phyloP scores from a whole-genome alignment of 305 asterid species.

The Solanum hybrid region DNA sequence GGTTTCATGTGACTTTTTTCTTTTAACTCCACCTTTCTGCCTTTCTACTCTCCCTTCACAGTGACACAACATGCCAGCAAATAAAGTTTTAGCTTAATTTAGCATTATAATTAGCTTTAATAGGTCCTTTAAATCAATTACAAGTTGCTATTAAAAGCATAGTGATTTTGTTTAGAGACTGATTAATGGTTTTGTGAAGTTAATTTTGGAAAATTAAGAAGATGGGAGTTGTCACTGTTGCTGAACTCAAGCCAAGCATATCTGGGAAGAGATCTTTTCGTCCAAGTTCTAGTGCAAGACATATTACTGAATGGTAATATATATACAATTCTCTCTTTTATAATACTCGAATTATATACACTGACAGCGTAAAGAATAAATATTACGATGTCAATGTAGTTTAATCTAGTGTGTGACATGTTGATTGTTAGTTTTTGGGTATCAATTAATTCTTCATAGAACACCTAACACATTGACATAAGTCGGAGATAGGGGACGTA shows the following conservation, averaged over 20 bases:
- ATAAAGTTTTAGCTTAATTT: conserved; percentile 18
- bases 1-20: conserved; percentile 35
- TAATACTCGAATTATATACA: neutral
- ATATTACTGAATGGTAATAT: conserved; percentile 63
- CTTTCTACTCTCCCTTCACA: conserved; percentile 11
- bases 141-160: neutral
- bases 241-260: conserved; percentile 75
- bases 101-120: neutral
- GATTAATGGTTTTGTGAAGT: conserved; percentile 6
- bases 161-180: neutral
- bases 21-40: conserved; percentile 7
- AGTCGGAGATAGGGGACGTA: neutral
- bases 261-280: conserved; percentile 73
- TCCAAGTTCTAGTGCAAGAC: conserved; percentile 75
- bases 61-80: conserved; percentile 8
- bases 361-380: neutral
- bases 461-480: neutral
- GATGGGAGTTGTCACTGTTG: conserved; percentile 73
- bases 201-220: conserved; percentile 10
- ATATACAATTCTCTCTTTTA: neutral
- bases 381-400: neutral
- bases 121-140: neutral
- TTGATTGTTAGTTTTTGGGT: neutral
- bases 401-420: neutral
- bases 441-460: neutral